phyloP scores from a whole-genome alignment of 441 rosid genomes.

The Biscutella laevigata region DNA sequence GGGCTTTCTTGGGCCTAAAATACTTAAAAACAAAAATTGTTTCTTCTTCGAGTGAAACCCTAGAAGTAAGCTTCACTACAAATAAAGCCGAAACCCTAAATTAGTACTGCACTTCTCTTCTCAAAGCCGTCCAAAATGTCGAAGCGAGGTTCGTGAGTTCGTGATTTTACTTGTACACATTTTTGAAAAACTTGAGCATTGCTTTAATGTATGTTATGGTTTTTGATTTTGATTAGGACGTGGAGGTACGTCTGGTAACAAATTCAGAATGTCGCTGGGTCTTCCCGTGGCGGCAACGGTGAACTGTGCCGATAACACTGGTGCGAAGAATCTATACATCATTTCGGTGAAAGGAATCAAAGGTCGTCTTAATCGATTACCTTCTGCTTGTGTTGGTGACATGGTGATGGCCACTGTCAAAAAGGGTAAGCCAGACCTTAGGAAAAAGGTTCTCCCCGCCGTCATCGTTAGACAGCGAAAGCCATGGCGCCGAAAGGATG shows the following conservation, averaged over 20 bases:
- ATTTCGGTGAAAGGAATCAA: constrained; percentile 77
- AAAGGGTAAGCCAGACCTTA: constrained; percentile 67
- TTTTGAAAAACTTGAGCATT: too few species aligned
- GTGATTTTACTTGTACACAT: too few species aligned
- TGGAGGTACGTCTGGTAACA: constrained; percentile 83
- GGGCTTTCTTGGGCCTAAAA: constrained; percentile 4
- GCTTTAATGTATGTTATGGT: not conserved
- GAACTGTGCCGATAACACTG: constrained; percentile 83
- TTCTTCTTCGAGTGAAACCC: constrained; percentile 12
- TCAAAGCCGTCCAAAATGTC: constrained; percentile 51
- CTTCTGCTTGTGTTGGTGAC: constrained; percentile 70
- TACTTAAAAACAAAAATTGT: constrained; percentile 2
- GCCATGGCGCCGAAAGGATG: constrained; percentile 86
- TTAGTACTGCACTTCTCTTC: not conserved
- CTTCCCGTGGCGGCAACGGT: constrained; percentile 86
- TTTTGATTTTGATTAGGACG: constrained; percentile 35
- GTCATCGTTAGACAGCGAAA: constrained; percentile 69
- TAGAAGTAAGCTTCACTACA: not conserved
- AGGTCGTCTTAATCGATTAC: constrained; percentile 59
- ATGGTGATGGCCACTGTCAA: constrained; percentile 83
- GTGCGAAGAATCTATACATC: constrained; percentile 82
- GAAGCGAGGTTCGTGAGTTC: constrained; percentile 69
- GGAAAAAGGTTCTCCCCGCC: constrained; percentile 74
- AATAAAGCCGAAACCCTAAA: not conserved
- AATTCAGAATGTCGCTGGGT: constrained; percentile 93